Percentiles rank a stretch among this genome's conserved stretches.
phyloP scores from a whole-genome alignment of 371 early-diverging fungal genomes.

The Syncephalis plumigaleata region DNA sequence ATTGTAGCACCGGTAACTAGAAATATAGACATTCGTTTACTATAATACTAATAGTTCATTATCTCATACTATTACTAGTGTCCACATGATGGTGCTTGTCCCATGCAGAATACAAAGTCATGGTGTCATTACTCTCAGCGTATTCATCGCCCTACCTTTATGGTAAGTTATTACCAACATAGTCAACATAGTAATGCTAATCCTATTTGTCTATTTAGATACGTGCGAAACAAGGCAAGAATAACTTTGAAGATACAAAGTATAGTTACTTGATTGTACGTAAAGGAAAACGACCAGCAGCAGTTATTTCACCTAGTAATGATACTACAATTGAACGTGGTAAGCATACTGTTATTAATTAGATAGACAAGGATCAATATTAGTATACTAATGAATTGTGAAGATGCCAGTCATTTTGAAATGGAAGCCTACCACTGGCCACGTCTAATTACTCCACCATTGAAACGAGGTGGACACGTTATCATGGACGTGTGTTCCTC shows the following conservation, averaged over 20 bases:
- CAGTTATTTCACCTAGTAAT: not conserved
- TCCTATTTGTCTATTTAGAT: slow-evolving; percentile 19
- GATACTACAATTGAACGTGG: too few species aligned
- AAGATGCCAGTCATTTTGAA: too few species aligned
- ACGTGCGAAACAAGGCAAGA: slow-evolving; percentile 49
- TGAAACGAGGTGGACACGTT: slow-evolving; percentile 66
- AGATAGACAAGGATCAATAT: too few species aligned
- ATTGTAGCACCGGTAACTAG: slow-evolving; percentile 50
- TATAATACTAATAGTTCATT: slow-evolving; percentile 1
- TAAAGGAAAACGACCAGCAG: slow-evolving; percentile 33
- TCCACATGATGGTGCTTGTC: slow-evolving; percentile 57
- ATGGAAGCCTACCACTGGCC: slow-evolving; percentile 35
- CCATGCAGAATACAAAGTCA: slow-evolving; percentile 27
- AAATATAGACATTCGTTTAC: not conserved
- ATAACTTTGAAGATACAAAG: slow-evolving; percentile 53
- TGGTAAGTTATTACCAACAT: slow-evolving; percentile 16
- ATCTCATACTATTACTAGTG: too few species aligned
- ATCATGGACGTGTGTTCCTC: slow-evolving; percentile 46
- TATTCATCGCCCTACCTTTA: slow-evolving; percentile 44
- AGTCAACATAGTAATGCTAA: not conserved
- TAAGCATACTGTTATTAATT: too few species aligned
- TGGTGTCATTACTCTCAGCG: slow-evolving; percentile 84
- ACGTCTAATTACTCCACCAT: slow-evolving; percentile 45
- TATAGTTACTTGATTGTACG: slow-evolving; percentile 68
- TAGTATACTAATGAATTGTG: not conserved